Conservation (phyloP, 78 protist species). For the Capsaspora owczarzaki region DNA sequence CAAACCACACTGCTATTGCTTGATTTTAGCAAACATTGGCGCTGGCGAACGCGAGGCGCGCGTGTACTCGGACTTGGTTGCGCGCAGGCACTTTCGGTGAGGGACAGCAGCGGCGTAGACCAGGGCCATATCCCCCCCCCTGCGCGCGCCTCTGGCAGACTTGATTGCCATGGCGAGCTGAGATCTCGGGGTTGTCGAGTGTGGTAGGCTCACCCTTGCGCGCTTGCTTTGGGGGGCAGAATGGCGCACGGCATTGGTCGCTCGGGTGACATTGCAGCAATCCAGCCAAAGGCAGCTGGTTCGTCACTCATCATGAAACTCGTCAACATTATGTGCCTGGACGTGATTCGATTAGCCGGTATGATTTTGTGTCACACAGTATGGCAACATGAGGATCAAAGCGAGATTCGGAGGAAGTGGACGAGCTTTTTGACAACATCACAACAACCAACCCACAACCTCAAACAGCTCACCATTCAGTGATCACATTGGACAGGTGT, state of each 20-base stretch:
- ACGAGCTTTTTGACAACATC: no score
- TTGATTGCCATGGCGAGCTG: not conserved
- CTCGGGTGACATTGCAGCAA: conserved; percentile 88
- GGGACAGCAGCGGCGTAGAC: not conserved
- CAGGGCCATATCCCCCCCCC: not conserved
- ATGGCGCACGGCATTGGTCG: conserved; percentile 96
- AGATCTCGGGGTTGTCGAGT: not conserved
- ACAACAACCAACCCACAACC: no score
- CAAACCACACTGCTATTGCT: not conserved
- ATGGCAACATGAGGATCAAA: no score
- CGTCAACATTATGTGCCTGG: conserved; percentile 49
- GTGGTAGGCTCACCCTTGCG: not conserved
- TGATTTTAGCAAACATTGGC: conserved; percentile 60
- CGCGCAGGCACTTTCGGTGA: conserved; percentile 38
- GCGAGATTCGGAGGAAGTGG: not conserved
- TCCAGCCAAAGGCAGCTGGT: conserved; percentile 99
- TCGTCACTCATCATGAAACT: conserved; percentile 83
- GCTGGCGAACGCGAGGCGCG: conserved; percentile 98
- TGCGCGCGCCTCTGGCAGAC: not conserved
- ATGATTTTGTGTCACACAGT: no score
- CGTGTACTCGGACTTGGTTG: conserved; percentile 60
- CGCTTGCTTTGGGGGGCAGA: conserved; percentile 14
- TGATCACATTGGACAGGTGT: conserved; percentile 12
- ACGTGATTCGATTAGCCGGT: conserved; percentile 53
- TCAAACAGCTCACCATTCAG: no score